Evolutionary conservation across 2,329 filamentous ascomycete genomes (phyloP).

Genomic region (Achaetomium macrosporum): DNA sequence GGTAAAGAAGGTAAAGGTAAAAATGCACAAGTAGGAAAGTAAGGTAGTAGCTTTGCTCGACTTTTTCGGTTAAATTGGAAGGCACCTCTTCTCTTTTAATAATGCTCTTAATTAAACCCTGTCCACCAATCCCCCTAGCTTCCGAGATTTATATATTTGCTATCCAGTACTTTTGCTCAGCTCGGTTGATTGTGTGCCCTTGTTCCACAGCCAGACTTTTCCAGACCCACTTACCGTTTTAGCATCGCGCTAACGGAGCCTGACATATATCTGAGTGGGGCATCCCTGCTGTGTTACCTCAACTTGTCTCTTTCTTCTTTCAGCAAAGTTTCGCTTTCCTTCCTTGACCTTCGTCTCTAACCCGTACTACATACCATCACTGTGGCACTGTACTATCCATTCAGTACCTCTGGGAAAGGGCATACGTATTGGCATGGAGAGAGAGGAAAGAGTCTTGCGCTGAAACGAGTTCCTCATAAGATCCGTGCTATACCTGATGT

Average conservation of each 20-base stretch:
- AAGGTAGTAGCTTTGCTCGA: slow-evolving; percentile 16
- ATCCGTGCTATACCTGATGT: neutral
- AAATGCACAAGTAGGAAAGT: neutral
- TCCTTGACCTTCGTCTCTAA: no score
- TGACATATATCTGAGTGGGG: neutral
- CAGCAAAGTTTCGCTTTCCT: no score
- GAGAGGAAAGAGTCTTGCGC: neutral
- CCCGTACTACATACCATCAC: no score
- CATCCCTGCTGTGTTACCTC: no score
- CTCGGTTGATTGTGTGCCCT: neutral
- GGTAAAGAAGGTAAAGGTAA: neutral
- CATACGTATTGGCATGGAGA: neutral
- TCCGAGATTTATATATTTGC: slow-evolving; percentile 20
- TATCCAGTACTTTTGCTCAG: slow-evolving; percentile 14
- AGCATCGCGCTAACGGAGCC: neutral
- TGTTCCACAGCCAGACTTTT: slow-evolving; percentile 5
- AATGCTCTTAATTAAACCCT: slow-evolving; percentile 21
- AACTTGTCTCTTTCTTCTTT: no score
- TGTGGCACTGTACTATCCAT: no score
- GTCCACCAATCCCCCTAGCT: slow-evolving; percentile 18
- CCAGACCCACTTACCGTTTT: neutral
- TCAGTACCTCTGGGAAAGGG: neutral
- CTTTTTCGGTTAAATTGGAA: slow-evolving; percentile 22
- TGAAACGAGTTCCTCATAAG: neutral
- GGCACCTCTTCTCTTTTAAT: slow-evolving; percentile 18